phyloP scores from a whole-genome alignment of 2,329 filamentous ascomycete species.

The Corinectria fuckeliana region DNA sequence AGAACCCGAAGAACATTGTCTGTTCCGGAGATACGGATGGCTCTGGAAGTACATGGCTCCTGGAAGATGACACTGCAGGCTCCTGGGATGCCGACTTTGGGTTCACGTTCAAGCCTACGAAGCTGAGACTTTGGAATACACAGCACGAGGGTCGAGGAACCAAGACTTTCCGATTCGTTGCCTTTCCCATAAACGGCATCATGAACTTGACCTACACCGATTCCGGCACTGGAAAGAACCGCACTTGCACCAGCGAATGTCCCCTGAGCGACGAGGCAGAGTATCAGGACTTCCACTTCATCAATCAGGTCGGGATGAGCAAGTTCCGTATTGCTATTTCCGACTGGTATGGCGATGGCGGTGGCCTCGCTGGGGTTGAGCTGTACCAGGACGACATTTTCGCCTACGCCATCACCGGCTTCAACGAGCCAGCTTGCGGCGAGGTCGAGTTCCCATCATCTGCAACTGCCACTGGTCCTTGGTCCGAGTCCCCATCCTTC shows the following conservation, averaged over 20 bases:
- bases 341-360: slow-evolving; percentile 85
- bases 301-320: slow-evolving; percentile 87
- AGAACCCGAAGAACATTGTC: slow-evolving; percentile 79
- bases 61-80: slow-evolving; percentile 76
- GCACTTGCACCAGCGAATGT: slow-evolving; percentile 80
- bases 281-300: slow-evolving; percentile 91
- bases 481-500: slow-evolving; percentile 71
- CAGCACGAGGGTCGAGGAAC: slow-evolving; percentile 84
- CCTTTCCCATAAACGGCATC: slow-evolving; percentile 86
- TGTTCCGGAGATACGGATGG: slow-evolving; percentile 74
- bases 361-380: slow-evolving; percentile 84
- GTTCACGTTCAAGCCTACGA: slow-evolving; percentile 87
- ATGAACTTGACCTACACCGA: slow-evolving; percentile 96
- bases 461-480: slow-evolving; percentile 75
- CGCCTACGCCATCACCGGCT: slow-evolving; percentile 82
- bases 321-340: slow-evolving; percentile 85
- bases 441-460: slow-evolving; percentile 66
- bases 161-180: slow-evolving; percentile 85
- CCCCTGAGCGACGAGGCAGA: slow-evolving; percentile 76
- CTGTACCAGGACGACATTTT: slow-evolving; percentile 86
- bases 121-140: slow-evolving; percentile 88
- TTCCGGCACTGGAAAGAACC: slow-evolving; percentile 69
- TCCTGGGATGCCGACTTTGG: slow-evolving; percentile 84
- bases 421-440: slow-evolving; percentile 88
- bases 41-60: slow-evolving; percentile 77